These are phyloP conservation scores for Sambucus nigra DNA, from an alignment of 129 eudicot species.

Conservation along the genomic window DNA sequence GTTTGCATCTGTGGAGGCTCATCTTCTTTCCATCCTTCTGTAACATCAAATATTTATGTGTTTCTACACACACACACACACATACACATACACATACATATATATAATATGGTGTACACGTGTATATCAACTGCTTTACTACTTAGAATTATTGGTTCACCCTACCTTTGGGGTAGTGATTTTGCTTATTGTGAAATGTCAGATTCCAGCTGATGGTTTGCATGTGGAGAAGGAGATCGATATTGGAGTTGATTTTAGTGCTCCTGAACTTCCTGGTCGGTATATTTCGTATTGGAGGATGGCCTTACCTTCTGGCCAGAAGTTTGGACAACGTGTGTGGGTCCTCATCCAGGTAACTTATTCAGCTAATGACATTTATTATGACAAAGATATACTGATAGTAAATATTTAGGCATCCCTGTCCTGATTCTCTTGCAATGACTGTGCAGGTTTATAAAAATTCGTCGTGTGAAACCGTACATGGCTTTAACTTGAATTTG, in stretches of 20 bases:
- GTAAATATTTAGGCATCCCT: no score
- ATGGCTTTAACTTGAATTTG: constrained; percentile 52
- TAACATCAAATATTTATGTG: neutral
- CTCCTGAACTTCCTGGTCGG: constrained; percentile 74
- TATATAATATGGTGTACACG: no score
- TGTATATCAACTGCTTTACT: no score
- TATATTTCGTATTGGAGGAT: constrained; percentile 89
- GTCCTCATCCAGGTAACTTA: constrained; percentile 65
- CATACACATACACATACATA: no score
- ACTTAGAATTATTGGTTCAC: no score
- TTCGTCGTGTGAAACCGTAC: constrained; percentile 14
- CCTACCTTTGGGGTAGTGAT: no score
- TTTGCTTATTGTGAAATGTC: constrained; percentile 1
- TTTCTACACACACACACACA: neutral
- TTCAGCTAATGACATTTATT: neutral
- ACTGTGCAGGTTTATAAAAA: constrained; percentile 57
- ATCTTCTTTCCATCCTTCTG: no score
- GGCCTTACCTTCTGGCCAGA: constrained; percentile 75
- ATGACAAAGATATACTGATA: no score
- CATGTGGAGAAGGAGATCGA: constrained; percentile 55
- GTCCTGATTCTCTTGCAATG: neutral
- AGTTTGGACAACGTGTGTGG: constrained; percentile 97
- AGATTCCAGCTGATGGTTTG: constrained; percentile 63
- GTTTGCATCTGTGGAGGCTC: constrained; percentile 29
- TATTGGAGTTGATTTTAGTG: constrained; percentile 63